phyloP scores from a whole-genome alignment of 2,329 filamentous ascomycete genomes.

The Stachybotrys elegans region DNA sequence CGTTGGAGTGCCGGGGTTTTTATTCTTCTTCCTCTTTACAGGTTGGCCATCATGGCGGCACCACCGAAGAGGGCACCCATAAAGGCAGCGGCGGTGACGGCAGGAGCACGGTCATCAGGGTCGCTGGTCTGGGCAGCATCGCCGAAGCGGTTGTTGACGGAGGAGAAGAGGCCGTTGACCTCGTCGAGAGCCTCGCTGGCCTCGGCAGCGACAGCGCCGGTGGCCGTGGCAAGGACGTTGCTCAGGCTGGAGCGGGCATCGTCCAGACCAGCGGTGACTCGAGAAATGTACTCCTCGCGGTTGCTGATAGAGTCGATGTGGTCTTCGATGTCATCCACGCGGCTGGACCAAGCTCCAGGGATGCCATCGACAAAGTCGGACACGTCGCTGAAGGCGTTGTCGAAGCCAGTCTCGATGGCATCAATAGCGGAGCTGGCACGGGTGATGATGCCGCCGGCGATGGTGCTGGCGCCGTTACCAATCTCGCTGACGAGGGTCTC shows the following conservation, averaged over 20 bases:
- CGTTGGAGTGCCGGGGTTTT: background rate
- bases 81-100: constrained; percentile 36
- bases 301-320: constrained; percentile 6
- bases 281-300: constrained; percentile 5
- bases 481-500: background rate
- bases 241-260: constrained; percentile 20
- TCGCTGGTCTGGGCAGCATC: constrained; percentile 12
- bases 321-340: constrained; percentile 7
- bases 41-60: constrained; percentile 37
- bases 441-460: background rate
- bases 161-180: constrained; percentile 8
- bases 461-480: background rate
- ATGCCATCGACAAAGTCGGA: constrained; percentile 9
- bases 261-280: constrained; percentile 14
- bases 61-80: constrained; percentile 43
- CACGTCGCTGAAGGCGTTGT: constrained; percentile 3
- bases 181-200: constrained; percentile 8
- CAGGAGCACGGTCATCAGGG: constrained; percentile 23
- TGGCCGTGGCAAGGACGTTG: constrained; percentile 19
- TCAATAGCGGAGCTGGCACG: constrained; percentile 3
- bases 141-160: constrained; percentile 10
- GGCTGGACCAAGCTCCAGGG: constrained; percentile 12
- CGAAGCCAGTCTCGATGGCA: constrained; percentile 4
- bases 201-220: constrained; percentile 11
- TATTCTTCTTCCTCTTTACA: constrained; percentile 33